These are phyloP conservation scores for Diaporthe sp. DNA, from an alignment of 2,329 filamentous ascomycete species.

Conservation along the genomic window DNA sequence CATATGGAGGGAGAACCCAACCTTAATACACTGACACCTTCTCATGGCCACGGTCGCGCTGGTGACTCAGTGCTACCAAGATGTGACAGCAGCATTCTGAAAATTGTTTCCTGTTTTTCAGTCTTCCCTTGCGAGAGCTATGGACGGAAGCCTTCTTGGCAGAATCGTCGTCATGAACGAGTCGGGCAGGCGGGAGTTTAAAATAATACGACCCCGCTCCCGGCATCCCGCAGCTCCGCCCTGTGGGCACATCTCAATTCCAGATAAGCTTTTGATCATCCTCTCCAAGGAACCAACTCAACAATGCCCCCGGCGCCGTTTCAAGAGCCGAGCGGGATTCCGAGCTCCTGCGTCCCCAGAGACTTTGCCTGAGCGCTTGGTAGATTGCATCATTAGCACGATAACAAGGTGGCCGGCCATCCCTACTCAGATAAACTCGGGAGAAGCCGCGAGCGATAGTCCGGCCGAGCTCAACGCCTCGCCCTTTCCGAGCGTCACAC, in stretches of 20 bases:
- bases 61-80: too few species aligned
- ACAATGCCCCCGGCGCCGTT: too few species aligned
- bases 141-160: neutral
- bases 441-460: conserved; percentile 14
- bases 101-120: too few species aligned
- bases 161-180: neutral
- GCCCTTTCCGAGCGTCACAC: conserved; percentile 17
- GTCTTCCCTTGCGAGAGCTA: too few species aligned
- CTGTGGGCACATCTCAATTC: neutral
- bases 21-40: too few species aligned
- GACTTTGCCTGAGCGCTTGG: neutral
- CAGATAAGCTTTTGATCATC: neutral
- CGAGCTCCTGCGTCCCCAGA: neutral
- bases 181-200: neutral
- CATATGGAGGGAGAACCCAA: too few species aligned
- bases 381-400: neutral
- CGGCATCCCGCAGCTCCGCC: neutral
- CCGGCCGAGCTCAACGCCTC: neutral
- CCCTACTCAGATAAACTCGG: neutral
- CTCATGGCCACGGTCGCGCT: too few species aligned
- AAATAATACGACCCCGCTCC: neutral
- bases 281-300: neutral
- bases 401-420: neutral
- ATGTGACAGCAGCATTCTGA: too few species aligned
- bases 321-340: neutral